Conservation (phyloP, 257 asterid genomes). For the Thymus quinquecostatus region DNA sequence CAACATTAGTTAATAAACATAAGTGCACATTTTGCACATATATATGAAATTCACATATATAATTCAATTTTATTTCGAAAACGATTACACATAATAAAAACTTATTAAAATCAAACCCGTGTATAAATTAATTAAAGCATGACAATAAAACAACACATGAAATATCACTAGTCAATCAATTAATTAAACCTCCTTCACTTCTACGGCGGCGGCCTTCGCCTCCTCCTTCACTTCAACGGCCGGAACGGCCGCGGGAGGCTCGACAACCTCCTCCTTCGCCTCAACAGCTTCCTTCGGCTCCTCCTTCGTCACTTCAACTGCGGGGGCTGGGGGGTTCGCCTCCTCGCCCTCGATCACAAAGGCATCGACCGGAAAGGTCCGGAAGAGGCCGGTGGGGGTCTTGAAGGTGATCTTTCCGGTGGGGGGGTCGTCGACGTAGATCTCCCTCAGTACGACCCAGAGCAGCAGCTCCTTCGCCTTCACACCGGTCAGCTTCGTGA, state of each 20-base stretch:
- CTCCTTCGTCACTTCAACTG: slow-evolving; percentile 1
- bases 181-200: slow-evolving; percentile 12
- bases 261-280: background rate
- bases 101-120: no score
- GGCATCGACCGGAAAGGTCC: slow-evolving; percentile 58
- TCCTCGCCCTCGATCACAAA: slow-evolving; percentile 40
- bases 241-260: background rate
- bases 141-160: no score
- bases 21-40: no score
- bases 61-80: no score
- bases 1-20: no score
- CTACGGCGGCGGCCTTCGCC: background rate
- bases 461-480: slow-evolving; percentile 71
- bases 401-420: slow-evolving; percentile 61
- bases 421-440: slow-evolving; percentile 50
- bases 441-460: slow-evolving; percentile 56
- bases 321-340: background rate
- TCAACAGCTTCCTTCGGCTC: background rate
- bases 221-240: slow-evolving; percentile 18
- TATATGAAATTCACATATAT: no score
- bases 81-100: no score
- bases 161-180: background rate
- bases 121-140: no score
- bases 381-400: slow-evolving; percentile 59
- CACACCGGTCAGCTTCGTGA: slow-evolving; percentile 61